A percentile compares a stretch with the other conserved stretches of the same genome.
These are phyloP conservation scores for Boechera retrofracta DNA, from an alignment of 345 rosid species.

Conservation along the genomic window DNA sequence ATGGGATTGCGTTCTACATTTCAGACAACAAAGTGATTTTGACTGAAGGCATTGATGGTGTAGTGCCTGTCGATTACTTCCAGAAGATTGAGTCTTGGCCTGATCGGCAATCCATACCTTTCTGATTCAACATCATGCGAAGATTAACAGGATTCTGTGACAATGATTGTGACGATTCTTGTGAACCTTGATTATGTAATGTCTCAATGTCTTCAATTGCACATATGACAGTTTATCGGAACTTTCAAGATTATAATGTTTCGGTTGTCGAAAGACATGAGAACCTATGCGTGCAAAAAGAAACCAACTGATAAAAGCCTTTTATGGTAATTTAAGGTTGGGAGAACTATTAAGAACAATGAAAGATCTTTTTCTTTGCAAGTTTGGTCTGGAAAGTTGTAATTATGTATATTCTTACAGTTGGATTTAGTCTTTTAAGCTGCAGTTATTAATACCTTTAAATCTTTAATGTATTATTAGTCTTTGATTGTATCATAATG, in stretches of 20 bases:
- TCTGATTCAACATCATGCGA: conserved; percentile 28
- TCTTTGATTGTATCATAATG: conserved; percentile 36
- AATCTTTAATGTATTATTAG: conserved; percentile 1
- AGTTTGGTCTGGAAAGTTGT: conserved; percentile 26
- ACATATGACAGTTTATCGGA: neutral
- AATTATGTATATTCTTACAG: conserved; percentile 45
- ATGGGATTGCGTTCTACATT: conserved; percentile 81
- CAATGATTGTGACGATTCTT: neutral
- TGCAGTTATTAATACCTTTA: conserved; percentile 24
- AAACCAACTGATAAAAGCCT: neutral
- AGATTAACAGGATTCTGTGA: neutral
- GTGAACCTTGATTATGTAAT: neutral
- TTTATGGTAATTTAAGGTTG: neutral
- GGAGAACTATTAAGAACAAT: neutral
- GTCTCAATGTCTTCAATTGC: neutral
- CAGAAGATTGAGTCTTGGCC: conserved; percentile 91
- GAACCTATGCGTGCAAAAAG: no score
- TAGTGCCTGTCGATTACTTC: conserved; percentile 68
- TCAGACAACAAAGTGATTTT: conserved; percentile 88
- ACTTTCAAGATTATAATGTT: neutral
- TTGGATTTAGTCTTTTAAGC: conserved; percentile 36
- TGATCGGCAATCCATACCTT: conserved; percentile 53
- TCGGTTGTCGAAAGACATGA: neutral
- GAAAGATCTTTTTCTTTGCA: conserved; percentile 5
- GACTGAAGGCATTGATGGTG: conserved; percentile 91